phyloP scores from a whole-genome alignment of 768 basidiomycete species.

The Lanmaoa pseudosensibilis region DNA sequence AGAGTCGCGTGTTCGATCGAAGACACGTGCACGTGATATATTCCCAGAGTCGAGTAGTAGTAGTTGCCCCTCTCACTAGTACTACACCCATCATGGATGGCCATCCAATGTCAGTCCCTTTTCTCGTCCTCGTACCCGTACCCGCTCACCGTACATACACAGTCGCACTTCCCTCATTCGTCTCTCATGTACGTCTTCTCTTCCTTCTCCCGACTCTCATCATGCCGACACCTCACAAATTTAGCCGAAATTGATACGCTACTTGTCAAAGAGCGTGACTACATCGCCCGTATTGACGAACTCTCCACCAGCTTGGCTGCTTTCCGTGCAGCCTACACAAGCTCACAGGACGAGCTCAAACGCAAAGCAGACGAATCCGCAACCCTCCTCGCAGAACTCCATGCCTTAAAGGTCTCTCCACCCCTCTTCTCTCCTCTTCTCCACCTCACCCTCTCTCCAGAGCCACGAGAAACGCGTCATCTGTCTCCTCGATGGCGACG shows the following conservation, averaged over 20 bases:
- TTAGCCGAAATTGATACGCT: conserved; percentile 32
- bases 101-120: conserved; percentile 16
- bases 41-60: no score
- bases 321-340: conserved; percentile 29
- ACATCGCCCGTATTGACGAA: conserved; percentile 20
- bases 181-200: conserved; percentile 7
- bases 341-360: conserved; percentile 21
- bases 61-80: no score
- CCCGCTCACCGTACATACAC: not conserved
- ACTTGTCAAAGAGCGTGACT: conserved; percentile 24
- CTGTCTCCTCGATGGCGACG: conserved; percentile 64
- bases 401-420: conserved; percentile 25
- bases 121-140: not conserved
- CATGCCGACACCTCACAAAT: not conserved
- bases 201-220: not conserved
- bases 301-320: conserved; percentile 26
- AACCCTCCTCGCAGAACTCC: conserved; percentile 27
- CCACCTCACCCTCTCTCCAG: conserved; percentile 1
- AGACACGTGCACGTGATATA: conserved; percentile 35
- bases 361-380: conserved; percentile 14
- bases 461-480: conserved; percentile 38
- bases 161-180: conserved; percentile 7
- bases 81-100: conserved; percentile 14
- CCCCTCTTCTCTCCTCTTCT: not conserved
- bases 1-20: conserved; percentile 22